Conservation (phyloP, 768 basidiomycete genomes). For the Mycena galopus region DNA sequence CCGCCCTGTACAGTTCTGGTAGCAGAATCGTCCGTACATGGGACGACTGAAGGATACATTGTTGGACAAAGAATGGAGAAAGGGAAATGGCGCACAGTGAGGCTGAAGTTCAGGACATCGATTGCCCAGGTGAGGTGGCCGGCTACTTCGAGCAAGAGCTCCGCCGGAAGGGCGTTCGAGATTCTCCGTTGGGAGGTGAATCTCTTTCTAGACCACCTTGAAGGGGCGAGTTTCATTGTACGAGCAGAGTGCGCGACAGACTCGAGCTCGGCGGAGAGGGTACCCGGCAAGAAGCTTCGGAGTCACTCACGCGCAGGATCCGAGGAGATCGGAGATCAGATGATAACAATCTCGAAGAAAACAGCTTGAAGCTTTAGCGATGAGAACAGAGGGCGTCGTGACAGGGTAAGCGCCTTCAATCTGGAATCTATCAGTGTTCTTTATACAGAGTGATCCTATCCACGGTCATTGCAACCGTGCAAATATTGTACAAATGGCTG, state of each 20-base stretch:
- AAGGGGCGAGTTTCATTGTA: background rate
- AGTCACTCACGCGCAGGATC: too few species aligned
- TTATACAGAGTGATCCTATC: too few species aligned
- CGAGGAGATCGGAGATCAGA: too few species aligned
- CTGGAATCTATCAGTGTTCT: too few species aligned
- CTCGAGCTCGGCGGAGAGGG: background rate
- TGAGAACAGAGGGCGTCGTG: too few species aligned
- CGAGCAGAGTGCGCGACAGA: background rate
- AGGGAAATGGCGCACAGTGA: background rate
- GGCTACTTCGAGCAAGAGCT: background rate
- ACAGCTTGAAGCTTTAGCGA: too few species aligned
- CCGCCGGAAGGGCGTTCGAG: background rate
- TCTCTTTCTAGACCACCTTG: background rate
- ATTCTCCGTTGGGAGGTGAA: background rate
- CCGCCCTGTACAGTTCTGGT: background rate
- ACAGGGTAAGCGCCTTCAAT: too few species aligned
- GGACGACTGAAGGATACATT: background rate
- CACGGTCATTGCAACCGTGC: too few species aligned
- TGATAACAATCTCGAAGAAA: too few species aligned
- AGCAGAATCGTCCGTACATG: background rate
- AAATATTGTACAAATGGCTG: too few species aligned
- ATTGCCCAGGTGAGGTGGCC: background rate
- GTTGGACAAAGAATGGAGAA: background rate
- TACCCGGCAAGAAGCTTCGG: background rate
- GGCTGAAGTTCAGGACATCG: background rate